Evolutionary conservation across 306 rosid genomes (phyloP).

Genomic region (Pterocarpus santalinus): DNA sequence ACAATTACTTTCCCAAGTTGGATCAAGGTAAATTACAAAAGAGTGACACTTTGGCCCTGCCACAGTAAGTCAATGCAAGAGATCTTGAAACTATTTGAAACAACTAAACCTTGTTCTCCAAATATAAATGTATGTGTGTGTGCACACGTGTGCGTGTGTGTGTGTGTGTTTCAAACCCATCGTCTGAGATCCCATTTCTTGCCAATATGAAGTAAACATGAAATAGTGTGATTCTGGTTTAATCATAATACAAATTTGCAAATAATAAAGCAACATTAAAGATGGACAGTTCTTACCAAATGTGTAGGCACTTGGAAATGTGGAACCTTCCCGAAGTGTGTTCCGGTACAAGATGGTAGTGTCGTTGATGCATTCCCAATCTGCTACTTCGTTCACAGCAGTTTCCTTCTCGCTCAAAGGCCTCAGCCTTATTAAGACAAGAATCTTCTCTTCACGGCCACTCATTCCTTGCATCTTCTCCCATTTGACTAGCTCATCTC

Average conservation of each 20-base stretch:
- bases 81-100: not conserved
- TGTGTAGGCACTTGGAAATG: conserved; percentile 86
- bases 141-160: no score
- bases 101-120: conserved; percentile 20
- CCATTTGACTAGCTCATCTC: conserved; percentile 81
- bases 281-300: conserved; percentile 69
- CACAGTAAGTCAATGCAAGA: not conserved
- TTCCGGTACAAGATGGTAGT: conserved; percentile 84
- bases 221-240: no score
- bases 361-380: conserved; percentile 97
- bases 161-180: no score
- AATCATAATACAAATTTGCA: not conserved
- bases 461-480: conserved; percentile 75
- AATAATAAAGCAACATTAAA: conserved; percentile 26
- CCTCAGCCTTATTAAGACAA: conserved; percentile 84
- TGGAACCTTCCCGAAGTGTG: conserved; percentile 92
- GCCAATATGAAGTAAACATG: no score
- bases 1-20: not conserved
- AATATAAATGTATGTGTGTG: not conserved
- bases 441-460: conserved; percentile 85
- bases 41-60: not conserved
- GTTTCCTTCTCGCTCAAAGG: conserved; percentile 86
- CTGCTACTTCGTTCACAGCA: conserved; percentile 71
- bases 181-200: no score
- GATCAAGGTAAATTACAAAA: not conserved